phyloP scores from a whole-genome alignment of 2,329 filamentous ascomycete genomes.

The Colletotrichum navitas region DNA sequence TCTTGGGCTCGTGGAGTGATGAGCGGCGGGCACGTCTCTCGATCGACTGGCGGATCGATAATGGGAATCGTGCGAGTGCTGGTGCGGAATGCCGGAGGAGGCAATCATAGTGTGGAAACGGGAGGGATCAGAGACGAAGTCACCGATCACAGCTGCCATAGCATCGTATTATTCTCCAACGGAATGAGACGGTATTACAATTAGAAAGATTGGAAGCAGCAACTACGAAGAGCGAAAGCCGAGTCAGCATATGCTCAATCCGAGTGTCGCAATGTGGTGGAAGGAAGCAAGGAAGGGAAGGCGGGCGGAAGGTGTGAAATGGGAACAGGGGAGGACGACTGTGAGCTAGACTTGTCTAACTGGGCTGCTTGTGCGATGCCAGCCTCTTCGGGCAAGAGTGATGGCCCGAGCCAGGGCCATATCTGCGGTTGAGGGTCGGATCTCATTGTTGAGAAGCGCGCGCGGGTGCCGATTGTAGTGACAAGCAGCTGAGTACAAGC shows the following conservation, averaged over 20 bases:
- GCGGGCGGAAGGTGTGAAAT: background rate
- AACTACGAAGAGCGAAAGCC: conserved; percentile 9
- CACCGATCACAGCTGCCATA: conserved; percentile 76
- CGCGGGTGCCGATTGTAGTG: background rate
- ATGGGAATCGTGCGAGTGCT: conserved; percentile 60
- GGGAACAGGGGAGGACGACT: background rate
- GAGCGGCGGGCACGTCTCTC: conserved; percentile 46
- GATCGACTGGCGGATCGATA: conserved; percentile 54
- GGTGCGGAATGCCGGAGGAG: conserved; percentile 59
- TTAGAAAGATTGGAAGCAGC: conserved; percentile 38
- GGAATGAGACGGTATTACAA: conserved; percentile 38
- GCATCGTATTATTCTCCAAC: conserved; percentile 52
- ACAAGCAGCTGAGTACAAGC: background rate
- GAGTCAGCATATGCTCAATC: conserved; percentile 5
- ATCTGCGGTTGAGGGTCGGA: conserved; percentile 1
- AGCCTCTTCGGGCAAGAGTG: background rate
- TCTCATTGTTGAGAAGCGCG: background rate
- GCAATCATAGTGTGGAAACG: conserved; percentile 79
- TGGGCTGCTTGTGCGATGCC: conserved; percentile 16
- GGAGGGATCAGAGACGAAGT: conserved; percentile 79
- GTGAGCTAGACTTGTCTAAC: background rate
- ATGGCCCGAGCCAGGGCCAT: conserved; percentile 1
- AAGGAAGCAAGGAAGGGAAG: too few species aligned
- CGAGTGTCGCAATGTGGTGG: too few species aligned
- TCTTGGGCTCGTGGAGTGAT: conserved; percentile 51